Evolutionary conservation across 129 eudicot species (phyloP).

Genomic region (Smallanthus sonchifolius): DNA sequence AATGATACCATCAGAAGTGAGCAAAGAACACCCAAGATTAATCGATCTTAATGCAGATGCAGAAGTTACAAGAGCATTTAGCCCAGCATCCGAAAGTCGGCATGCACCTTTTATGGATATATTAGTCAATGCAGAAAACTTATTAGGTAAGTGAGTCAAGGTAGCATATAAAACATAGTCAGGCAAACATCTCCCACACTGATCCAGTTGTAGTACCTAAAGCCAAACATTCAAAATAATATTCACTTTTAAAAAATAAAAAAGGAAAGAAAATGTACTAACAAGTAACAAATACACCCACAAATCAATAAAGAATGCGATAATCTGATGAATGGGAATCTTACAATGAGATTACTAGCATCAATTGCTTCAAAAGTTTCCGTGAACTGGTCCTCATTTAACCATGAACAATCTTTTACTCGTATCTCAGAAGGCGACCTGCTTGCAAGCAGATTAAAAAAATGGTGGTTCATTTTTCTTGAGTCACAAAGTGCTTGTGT

Average conservation of each 20-base stretch:
- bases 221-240: slow-evolving; percentile 3
- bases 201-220: slow-evolving; percentile 90
- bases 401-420: slow-evolving; percentile 80
- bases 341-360: slow-evolving; percentile 53
- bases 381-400: slow-evolving; percentile 54
- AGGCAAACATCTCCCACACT: slow-evolving; percentile 77
- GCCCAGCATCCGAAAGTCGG: slow-evolving; percentile 87
- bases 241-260: neutral
- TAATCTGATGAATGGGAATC: neutral
- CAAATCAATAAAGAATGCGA: neutral
- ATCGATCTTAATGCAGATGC: slow-evolving; percentile 74
- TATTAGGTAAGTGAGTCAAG: slow-evolving; percentile 41
- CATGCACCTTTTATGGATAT: slow-evolving; percentile 86
- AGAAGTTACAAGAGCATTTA: slow-evolving; percentile 50
- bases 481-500: slow-evolving; percentile 62
- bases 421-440: slow-evolving; percentile 87
- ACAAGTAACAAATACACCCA: neutral
- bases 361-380: slow-evolving; percentile 44
- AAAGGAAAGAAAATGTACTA: neutral
- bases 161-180: slow-evolving; percentile 51
- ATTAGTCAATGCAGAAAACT: slow-evolving; percentile 57
- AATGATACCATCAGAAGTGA: slow-evolving; percentile 58
- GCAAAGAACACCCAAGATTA: slow-evolving; percentile 79
- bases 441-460: slow-evolving; percentile 58
- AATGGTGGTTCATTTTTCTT: slow-evolving; percentile 62